Conservation (phyloP, 139 green algal species). For the Tetratostichococcus sp. region DNA sequence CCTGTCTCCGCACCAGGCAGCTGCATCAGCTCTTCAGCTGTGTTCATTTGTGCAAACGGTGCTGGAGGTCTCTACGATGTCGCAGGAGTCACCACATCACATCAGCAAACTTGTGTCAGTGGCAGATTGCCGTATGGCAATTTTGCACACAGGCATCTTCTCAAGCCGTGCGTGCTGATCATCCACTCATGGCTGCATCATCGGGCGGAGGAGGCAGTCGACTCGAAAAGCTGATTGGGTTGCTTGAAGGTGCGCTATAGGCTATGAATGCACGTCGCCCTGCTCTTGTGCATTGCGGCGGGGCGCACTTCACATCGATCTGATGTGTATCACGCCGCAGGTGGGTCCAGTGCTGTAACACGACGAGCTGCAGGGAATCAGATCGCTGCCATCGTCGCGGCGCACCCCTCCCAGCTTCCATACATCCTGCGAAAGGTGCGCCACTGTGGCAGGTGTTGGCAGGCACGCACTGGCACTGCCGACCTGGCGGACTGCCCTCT, state of each 20-base stretch:
- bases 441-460: background rate
- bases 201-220: constrained; percentile 27
- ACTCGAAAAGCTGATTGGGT: constrained; percentile 61
- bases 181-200: background rate
- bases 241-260: constrained; percentile 57
- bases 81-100: no score
- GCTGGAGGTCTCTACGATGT: no score
- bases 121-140: background rate
- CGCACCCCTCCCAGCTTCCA: constrained; percentile 70
- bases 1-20: no score
- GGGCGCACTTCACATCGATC: background rate
- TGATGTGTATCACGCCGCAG: constrained; percentile 36
- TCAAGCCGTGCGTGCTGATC: no score
- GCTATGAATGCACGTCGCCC: background rate
- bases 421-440: constrained; percentile 64
- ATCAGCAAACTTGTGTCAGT: no score
- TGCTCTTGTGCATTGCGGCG: background rate
- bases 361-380: constrained; percentile 73
- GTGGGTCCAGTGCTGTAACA: constrained; percentile 55
- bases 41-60: no score
- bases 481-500: no score
- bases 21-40: no score
- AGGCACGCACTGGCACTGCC: no score
- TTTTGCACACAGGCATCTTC: no score
- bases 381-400: constrained; percentile 66